phyloP scores from a whole-genome alignment of 345 rosid species.

The Eucalyptus grandis region DNA sequence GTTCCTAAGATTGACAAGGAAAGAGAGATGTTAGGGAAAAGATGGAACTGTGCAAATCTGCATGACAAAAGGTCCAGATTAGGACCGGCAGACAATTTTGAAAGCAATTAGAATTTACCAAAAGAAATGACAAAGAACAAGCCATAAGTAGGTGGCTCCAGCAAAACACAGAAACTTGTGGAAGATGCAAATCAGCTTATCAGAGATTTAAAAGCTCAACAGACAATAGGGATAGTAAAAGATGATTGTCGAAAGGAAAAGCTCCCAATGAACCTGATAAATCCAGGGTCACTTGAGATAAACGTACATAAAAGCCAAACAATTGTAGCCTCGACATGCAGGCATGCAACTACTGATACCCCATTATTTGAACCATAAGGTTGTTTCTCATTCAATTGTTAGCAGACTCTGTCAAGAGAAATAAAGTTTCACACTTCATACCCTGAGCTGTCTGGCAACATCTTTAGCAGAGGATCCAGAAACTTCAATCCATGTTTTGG shows the following conservation, averaged over 20 bases:
- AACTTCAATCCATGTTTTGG: constrained; percentile 90
- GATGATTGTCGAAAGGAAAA: neutral
- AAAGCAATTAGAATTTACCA: neutral
- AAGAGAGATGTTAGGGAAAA: neutral
- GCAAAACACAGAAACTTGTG: neutral
- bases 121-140: neutral
- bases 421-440: neutral
- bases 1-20: constrained; percentile 35
- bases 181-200: neutral
- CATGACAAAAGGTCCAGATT: neutral
- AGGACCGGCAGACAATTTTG: neutral
- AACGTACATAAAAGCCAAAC: neutral
- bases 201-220: neutral
- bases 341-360: neutral
- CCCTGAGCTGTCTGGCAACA: constrained; percentile 90
- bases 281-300: neutral
- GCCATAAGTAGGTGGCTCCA: neutral
- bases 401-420: neutral
- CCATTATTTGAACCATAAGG: neutral
- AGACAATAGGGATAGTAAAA: neutral
- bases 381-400: neutral
- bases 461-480: constrained; percentile 82
- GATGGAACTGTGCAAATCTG: neutral
- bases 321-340: neutral
- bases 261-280: neutral